A percentile compares a stretch with the other conserved stretches of the same genome.
phyloP scores from a whole-genome alignment of 1,284 basidiomycete species.

The Taiwanofungus camphoratus region DNA sequence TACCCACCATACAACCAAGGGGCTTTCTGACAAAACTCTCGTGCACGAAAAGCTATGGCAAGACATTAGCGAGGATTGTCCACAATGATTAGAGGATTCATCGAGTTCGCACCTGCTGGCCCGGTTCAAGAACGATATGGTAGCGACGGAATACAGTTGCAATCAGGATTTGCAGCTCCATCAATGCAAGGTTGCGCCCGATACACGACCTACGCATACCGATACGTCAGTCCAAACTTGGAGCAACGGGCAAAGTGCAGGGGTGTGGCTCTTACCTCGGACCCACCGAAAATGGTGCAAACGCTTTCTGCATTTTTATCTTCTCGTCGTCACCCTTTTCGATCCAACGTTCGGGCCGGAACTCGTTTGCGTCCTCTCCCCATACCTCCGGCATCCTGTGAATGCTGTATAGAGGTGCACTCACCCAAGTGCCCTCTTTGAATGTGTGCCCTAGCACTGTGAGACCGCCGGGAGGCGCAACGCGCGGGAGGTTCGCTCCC shows the following conservation, averaged over 20 bases:
- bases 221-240: not conserved
- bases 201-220: slow-evolving; percentile 20
- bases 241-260: not conserved
- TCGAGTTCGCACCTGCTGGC: not conserved
- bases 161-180: slow-evolving; percentile 34
- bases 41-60: slow-evolving; percentile 1
- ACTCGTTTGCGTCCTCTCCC: slow-evolving; percentile 33
- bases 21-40: slow-evolving; percentile 9
- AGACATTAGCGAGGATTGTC: not conserved
- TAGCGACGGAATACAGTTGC: slow-evolving; percentile 34
- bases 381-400: slow-evolving; percentile 33
- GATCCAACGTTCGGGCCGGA: slow-evolving; percentile 38
- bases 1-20: slow-evolving; percentile 5
- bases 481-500: slow-evolving; percentile 21
- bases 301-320: slow-evolving; percentile 11
- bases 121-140: slow-evolving; percentile 25
- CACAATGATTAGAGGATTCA: slow-evolving; percentile 4
- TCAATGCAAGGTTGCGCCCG: slow-evolving; percentile 30
- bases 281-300: slow-evolving; percentile 17
- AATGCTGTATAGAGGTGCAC: slow-evolving; percentile 28
- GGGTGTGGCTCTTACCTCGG: slow-evolving; percentile 9
- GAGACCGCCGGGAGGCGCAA: slow-evolving; percentile 19
- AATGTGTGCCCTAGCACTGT: slow-evolving; percentile 16
- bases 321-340: slow-evolving; percentile 15
- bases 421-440: slow-evolving; percentile 20